phyloP scores from a whole-genome alignment of 306 rosid species.

The Fagus crenata region DNA sequence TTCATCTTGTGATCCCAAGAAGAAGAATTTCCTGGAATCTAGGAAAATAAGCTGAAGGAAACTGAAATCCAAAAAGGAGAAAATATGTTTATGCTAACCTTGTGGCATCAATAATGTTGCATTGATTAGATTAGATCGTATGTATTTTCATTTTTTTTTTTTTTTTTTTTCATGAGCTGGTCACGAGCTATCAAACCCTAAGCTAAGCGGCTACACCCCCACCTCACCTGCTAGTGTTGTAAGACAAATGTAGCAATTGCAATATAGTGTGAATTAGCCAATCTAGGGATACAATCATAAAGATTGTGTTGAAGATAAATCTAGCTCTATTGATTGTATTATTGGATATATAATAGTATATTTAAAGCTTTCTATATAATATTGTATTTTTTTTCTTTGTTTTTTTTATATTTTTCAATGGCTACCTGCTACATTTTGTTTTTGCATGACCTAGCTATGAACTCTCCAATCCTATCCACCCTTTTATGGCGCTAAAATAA shows the following conservation, averaged over 20 bases:
- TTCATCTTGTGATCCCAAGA: conserved; percentile 53
- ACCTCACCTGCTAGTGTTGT: not conserved
- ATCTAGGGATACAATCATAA: not conserved
- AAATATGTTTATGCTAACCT: not conserved
- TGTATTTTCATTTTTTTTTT: not conserved
- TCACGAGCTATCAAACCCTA: not conserved
- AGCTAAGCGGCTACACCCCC: not conserved
- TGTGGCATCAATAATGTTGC: not conserved
- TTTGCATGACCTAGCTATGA: not conserved
- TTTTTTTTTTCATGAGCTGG: not conserved
- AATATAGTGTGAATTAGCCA: not conserved
- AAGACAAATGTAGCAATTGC: not conserved
- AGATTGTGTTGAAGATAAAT: not conserved
- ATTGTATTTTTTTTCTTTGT: not conserved
- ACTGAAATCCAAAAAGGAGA: not conserved
- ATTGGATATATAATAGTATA: not conserved
- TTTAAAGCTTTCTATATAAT: not conserved
- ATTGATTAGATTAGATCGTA: not conserved
- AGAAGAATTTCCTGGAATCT: conserved; percentile 70
- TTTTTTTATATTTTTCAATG: not conserved
- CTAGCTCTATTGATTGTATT: not conserved
- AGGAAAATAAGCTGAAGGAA: conserved; percentile 47
- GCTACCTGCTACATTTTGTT: conserved; percentile 8
- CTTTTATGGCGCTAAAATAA: not conserved
- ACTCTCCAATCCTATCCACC: not conserved